Base-by-base conservation (phyloP, 2,329 filamentous ascomycete genomes). In the Endocalyx cinctus region DNA sequence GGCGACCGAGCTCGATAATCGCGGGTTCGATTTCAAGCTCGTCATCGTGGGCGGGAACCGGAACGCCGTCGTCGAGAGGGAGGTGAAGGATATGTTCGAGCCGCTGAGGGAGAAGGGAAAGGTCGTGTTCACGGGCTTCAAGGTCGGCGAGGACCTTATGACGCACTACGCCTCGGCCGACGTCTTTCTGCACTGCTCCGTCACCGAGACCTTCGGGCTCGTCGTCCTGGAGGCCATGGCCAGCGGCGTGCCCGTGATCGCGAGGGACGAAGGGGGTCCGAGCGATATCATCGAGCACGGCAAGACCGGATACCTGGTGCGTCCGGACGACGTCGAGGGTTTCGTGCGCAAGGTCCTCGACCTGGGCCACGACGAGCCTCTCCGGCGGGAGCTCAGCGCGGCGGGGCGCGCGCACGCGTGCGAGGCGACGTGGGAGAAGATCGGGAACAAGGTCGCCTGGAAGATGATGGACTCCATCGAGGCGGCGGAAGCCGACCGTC, bases 201-300 rank as follows among this genome's bases (percentile, higher is more conserved):
- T 84, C 37, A 84, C 80, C 1, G 81, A 85, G 56, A 85, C 81
- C 0, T 84, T 85, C 54, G 81, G 81, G 1, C 63, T 85, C 8
- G 80, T 85, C 0, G 80, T 84, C 2, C 62, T 84, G 2, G 81
- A 84, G 55, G 75, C 77, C 4, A 84, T 85, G 79, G 79, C 80
- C 0, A 82, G 78, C 42, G 79, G 79, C 3, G 68, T 86, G 3
- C 79, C 80, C 0, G 80, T 85, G 16, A 66, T 85, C 33, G 81
- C 81, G 3, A 69, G 82, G 28, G 79, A 84, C 46, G 77, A 82
- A 50, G 81, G 81, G 8, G 81, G 82, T 0, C 81, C 81, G 1
- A 80, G 76, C 22, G 80, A 85, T 48, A 83, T 80, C 33, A 69
- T 85, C 22, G 62, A 66, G 17, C 62, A 84, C 43, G 71, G 67